These are phyloP conservation scores for Diaporthe capsici DNA, from an alignment of 2,329 filamentous ascomycete species.

Conservation along the genomic window DNA sequence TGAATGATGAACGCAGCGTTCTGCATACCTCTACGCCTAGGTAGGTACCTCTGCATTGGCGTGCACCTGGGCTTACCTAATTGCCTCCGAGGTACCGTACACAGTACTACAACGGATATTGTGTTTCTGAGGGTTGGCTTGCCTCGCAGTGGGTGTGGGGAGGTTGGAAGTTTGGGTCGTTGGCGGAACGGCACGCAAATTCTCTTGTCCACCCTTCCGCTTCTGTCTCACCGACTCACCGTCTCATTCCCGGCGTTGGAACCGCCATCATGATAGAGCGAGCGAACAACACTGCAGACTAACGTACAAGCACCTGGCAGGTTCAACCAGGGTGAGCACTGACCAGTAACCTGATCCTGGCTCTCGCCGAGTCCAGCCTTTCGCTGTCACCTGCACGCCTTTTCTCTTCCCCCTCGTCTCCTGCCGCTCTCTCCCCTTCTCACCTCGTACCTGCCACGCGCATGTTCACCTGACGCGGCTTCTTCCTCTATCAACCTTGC, in stretches of 20 bases:
- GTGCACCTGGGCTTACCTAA: conserved; percentile 5
- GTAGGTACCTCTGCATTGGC: background rate
- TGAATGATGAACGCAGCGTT: background rate
- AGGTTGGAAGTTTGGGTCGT: background rate
- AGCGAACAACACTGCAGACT: background rate
- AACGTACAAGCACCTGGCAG: background rate
- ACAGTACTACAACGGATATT: background rate
- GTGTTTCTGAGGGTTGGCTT: background rate
- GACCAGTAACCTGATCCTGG: background rate
- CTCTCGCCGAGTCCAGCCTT: background rate
- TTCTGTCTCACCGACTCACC: background rate
- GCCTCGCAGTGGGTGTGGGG: background rate
- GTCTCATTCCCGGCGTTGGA: background rate
- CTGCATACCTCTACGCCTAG: background rate
- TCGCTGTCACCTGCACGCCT: background rate
- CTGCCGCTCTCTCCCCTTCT: background rate
- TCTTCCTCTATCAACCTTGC: conserved; percentile 12
- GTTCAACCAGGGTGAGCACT: background rate
- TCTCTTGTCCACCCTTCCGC: background rate
- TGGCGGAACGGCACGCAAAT: conserved; percentile 11
- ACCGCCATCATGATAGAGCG: background rate
- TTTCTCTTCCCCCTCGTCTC: background rate
- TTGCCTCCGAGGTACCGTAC: background rate
- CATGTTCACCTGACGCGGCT: conserved; percentile 5
- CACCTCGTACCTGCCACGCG: background rate